Evolutionary conservation across 441 rosid genomes (phyloP), one percentile per base, ranked within the genome.

Genomic region (Mallotus repandus): DNA sequence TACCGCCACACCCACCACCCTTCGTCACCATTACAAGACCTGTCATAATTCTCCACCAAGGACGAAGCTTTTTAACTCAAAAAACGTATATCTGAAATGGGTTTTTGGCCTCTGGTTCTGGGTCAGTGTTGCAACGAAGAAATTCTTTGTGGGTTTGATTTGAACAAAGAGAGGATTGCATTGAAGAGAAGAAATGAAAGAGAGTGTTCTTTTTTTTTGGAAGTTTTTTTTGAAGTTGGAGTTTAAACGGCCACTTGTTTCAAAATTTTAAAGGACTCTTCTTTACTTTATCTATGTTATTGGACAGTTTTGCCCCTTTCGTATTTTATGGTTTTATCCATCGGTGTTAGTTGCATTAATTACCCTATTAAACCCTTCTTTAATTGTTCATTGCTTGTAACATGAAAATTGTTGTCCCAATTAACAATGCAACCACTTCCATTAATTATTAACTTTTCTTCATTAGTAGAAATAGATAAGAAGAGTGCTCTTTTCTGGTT

Each of bases 21-120:
- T 83, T 86, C 12, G 91, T 85, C 84, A 89, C 89, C 97, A 89
- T 89, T 63, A 89, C 94, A 1, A 87, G 79, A 25, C 97, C 94
- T 15, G 94, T 81, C 96, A 89, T 90, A 58, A 19, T 29, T 55
- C 19, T 45, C 60, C 18, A 5, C 48, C 57, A 54, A 54, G 57
- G 54, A n/a, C 1, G 14, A 61, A 60, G 3, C 9, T 3, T 13
- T 49, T 48, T 32, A 0, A 8, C 21, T 74, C 49, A 2, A 59
- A 35, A 25, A 25, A 45, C 1, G 3, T 1, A 11, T 22, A 5
- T 5, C 5, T 65, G 68, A 46, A 49, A 15, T 41, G 12, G 18
- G 45, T 60, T 9, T 68, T 35, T 58, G n/a, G 62, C 59, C 69
- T 79, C 64, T 73, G 56, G 70, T 58, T 74, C 6, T 63, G 63